Conservation (phyloP, 805 yeast genomes). For the Candida berthetii region DNA sequence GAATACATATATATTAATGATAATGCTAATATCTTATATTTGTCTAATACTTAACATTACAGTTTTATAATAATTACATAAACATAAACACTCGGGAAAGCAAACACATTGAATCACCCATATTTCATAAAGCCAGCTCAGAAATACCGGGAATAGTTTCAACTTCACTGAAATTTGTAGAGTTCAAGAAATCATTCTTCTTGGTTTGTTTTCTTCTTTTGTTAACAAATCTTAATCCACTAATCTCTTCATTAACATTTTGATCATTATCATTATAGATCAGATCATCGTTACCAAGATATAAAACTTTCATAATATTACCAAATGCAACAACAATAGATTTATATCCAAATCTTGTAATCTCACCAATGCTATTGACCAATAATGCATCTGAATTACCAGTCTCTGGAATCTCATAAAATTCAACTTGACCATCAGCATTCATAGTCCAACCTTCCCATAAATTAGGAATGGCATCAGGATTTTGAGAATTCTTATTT, state of each 20-base stretch:
- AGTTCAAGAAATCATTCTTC: slow-evolving; percentile 5
- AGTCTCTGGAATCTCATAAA: slow-evolving; percentile 51
- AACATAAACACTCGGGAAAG: too few species aligned
- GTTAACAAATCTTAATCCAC: slow-evolving; percentile 46
- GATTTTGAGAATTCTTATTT: not conserved
- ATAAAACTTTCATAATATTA: slow-evolving; percentile 62
- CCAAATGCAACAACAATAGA: slow-evolving; percentile 74
- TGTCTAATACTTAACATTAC: too few species aligned
- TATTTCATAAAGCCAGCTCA: slow-evolving; percentile 9
- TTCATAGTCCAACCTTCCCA: slow-evolving; percentile 86
- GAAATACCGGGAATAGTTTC: slow-evolving; percentile 16
- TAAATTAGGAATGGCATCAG: slow-evolving; percentile 26
- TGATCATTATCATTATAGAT: slow-evolving; percentile 51
- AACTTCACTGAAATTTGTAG: slow-evolving; percentile 17
- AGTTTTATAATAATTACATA: too few species aligned
- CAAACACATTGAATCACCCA: too few species aligned
- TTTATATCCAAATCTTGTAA: slow-evolving; percentile 69
- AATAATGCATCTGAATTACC: slow-evolving; percentile 36
- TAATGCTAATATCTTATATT: too few species aligned
- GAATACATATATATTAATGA: too few species aligned
- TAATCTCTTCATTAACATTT: slow-evolving; percentile 31
- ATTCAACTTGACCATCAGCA: slow-evolving; percentile 55
- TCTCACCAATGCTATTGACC: slow-evolving; percentile 52
- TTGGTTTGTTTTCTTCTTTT: slow-evolving; percentile 34
- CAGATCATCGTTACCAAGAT: slow-evolving; percentile 70